A percentile compares a stretch with the other conserved stretches of the same genome.
Evolutionary conservation across 768 basidiomycete species (phyloP).

Genomic region (Tulasnella calospora): DNA sequence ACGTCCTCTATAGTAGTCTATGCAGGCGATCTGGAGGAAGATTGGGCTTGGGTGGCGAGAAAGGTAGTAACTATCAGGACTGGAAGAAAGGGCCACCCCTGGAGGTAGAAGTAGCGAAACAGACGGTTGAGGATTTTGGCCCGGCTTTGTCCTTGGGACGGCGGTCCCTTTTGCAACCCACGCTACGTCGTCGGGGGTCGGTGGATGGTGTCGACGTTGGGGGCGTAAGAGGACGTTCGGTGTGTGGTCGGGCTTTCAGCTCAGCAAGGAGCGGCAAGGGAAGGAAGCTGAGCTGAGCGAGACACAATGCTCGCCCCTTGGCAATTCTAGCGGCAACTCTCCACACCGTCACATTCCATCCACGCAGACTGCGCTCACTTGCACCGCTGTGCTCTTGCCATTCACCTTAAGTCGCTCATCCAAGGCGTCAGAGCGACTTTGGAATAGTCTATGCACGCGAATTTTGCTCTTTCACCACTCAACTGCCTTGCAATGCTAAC

Average conservation of each 20-base stretch:
- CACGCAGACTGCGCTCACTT: background rate
- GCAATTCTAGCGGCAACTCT: slow-evolving; percentile 5
- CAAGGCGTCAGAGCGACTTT: background rate
- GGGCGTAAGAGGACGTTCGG: background rate
- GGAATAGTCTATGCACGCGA: background rate
- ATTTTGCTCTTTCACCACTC: background rate
- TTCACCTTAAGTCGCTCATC: background rate
- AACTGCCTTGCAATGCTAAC: background rate
- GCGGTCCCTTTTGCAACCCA: background rate
- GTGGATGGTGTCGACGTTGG: background rate
- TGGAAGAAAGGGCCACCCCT: slow-evolving; percentile 2
- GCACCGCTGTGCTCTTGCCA: background rate
- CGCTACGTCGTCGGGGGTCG: background rate
- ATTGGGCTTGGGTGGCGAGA: slow-evolving; percentile 5
- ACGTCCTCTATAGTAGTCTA: background rate
- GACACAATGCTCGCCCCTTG: slow-evolving; percentile 8
- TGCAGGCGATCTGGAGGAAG: background rate
- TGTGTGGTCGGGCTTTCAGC: slow-evolving; percentile 5
- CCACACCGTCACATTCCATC: background rate
- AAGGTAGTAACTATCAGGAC: background rate
- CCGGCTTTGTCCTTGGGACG: background rate
- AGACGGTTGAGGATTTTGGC: slow-evolving; percentile 5
- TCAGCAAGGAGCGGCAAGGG: slow-evolving; percentile 9
- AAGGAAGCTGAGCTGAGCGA: slow-evolving; percentile 11
- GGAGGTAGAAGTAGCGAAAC: background rate